A percentile compares a stretch with the other conserved stretches of the same genome.
phyloP scores from a whole-genome alignment of 148 eudicot genomes.

The Rhododendron ovatum region DNA sequence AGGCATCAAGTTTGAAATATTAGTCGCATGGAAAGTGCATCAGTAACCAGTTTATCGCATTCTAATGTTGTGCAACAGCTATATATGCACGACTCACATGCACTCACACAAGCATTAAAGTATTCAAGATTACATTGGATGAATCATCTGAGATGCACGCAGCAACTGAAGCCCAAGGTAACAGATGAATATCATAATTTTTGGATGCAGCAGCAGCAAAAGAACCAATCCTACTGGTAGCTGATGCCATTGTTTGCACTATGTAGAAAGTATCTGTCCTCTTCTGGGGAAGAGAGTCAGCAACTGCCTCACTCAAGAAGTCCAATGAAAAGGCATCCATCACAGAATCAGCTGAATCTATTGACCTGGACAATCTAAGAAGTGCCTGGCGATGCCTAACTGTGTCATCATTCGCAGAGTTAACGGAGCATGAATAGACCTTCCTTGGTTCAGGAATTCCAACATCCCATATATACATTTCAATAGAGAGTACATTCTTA shows the following conservation, averaged over 20 bases:
- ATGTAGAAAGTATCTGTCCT: constrained; percentile 64
- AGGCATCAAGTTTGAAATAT: too few species aligned
- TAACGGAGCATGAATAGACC: constrained; percentile 70
- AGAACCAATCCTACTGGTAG: constrained; percentile 88
- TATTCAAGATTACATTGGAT: constrained; percentile 30
- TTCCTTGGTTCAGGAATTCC: constrained; percentile 65
- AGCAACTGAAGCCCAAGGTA: constrained; percentile 98
- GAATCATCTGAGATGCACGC: constrained; percentile 77
- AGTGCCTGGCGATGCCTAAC: constrained; percentile 85
- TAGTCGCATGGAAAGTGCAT: not conserved
- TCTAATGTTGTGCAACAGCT: not conserved
- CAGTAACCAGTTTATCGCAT: not conserved
- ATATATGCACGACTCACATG: not conserved
- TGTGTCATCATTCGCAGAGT: constrained; percentile 50
- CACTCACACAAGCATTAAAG: not conserved
- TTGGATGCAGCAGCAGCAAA: constrained; percentile 77
- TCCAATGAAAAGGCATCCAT: constrained; percentile 74
- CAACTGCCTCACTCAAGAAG: constrained; percentile 61
- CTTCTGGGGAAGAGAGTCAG: constrained; percentile 43
- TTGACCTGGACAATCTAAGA: constrained; percentile 64
- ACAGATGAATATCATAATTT: constrained; percentile 84
- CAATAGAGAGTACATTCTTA: constrained; percentile 73
- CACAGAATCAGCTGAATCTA: constrained; percentile 32
- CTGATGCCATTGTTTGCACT: constrained; percentile 87
- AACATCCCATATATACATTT: constrained; percentile 88